Evolutionary conservation across 2,329 filamentous ascomycete species (phyloP), one percentile per base, ranked within the genome.

Genomic region (Hypoxylon rubiginosum): DNA sequence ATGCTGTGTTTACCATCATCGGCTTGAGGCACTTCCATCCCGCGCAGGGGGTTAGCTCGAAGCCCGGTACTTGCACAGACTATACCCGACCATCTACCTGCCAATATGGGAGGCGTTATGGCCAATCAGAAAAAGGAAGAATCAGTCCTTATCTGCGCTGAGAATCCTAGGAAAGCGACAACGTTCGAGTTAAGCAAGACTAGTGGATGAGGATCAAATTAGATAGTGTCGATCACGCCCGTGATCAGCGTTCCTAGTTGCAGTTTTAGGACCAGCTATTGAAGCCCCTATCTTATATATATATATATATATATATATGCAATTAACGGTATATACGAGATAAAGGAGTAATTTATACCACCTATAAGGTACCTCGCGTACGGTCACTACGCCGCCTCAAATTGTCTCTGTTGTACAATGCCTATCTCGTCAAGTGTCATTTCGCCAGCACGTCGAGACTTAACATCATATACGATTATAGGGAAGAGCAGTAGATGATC

Each of bases 121-220:
- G 32, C 64, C 60, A 67, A 67, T 67, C 64, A 41, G 46, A 46
- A 60, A 53, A 30, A 39, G 36, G 57, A 53, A 11, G 50, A 39
- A 8, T 11, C 13, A 32, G 34, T 45, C 43, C n/a, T 60, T 64
- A 57, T 57, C 64, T 39, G 21, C 49, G 10, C 34, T 15, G 13
- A 15, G 6, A 36, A 13, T 28, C 19, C n/a, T 48, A 34, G 32
- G 32, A 34, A 34, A 34, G 32, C 34, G 34, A 13, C 34, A 15
- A 26, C n/a, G 8, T 48, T 39, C 28, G 56, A 50, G 48, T 57
- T 3, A 41, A 34, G 52, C 21, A 45, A 64, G 57, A 61, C 57
- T 49, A 52, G 43, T 55, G 61, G 54, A 26, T 43, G 66, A 59
- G 36, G 51, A 46, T 59, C 51, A 66, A 62, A 63, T 63, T 62